These are phyloP conservation scores for Blepharisma stoltei DNA, from an alignment of 73 alveolate genomes.

Conservation along the genomic window DNA sequence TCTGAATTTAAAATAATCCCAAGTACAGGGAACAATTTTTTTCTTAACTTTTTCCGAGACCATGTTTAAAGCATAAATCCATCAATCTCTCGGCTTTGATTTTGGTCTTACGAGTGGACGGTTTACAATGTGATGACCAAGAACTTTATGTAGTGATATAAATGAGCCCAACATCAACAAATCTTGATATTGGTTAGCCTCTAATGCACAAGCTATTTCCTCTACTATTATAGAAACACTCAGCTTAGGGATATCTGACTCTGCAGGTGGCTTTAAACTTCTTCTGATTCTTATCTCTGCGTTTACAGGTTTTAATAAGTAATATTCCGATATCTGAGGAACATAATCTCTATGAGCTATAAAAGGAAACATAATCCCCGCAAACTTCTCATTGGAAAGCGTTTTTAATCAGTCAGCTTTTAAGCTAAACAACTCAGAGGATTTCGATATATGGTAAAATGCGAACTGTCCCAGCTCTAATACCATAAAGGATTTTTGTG, in stretches of 20 bases:
- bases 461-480: slow-evolving; percentile 9
- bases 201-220: slow-evolving; percentile 26
- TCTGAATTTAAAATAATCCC: background rate
- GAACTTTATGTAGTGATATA: slow-evolving; percentile 13
- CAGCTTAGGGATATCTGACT: slow-evolving; percentile 22
- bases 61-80: slow-evolving; percentile 13
- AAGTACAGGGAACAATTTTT: background rate
- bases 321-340: slow-evolving; percentile 15
- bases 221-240: slow-evolving; percentile 11
- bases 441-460: slow-evolving; percentile 5
- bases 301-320: background rate
- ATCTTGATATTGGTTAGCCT: slow-evolving; percentile 18
- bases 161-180: slow-evolving; percentile 13
- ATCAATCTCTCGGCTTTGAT: slow-evolving; percentile 6
- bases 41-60: background rate
- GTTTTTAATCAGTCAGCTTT: background rate
- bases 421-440: slow-evolving; percentile 6
- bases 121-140: background rate
- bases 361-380: slow-evolving; percentile 8
- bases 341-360: slow-evolving; percentile 16
- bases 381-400: slow-evolving; percentile 15
- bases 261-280: slow-evolving; percentile 29
- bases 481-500: slow-evolving; percentile 19
- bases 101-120: slow-evolving; percentile 1
- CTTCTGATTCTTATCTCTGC: slow-evolving; percentile 21